These are phyloP conservation scores for Spathaspora sp. DNA, from an alignment of 805 yeast genomes.

Conservation along the genomic window DNA sequence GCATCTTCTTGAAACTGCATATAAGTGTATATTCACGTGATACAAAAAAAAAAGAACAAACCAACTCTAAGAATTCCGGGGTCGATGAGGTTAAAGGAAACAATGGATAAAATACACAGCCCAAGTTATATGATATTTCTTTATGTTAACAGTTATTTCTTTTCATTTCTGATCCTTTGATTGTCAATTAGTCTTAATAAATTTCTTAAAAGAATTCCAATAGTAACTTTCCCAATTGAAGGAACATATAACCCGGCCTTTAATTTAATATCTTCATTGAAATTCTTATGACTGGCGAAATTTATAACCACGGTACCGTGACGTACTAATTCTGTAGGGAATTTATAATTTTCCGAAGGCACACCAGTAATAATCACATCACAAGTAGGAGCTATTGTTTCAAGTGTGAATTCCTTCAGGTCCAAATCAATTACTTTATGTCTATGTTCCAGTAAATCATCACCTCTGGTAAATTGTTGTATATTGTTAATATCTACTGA, in stretches of 20 bases:
- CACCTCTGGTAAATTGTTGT: constrained; percentile 92
- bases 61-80: background rate
- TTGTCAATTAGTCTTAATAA: constrained; percentile 78
- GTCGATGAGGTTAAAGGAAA: background rate
- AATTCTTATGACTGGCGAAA: constrained; percentile 86
- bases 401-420: constrained; percentile 49
- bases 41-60: background rate
- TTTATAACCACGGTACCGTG: constrained; percentile 91
- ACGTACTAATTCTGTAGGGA: constrained; percentile 74
- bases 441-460: constrained; percentile 73
- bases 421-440: constrained; percentile 67
- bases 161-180: constrained; percentile 26
- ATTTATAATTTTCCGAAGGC: constrained; percentile 78
- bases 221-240: constrained; percentile 93
- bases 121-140: background rate
- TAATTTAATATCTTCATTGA: constrained; percentile 74
- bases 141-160: background rate
- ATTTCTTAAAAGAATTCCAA: constrained; percentile 89
- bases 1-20: background rate
- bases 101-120: background rate
- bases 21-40: background rate
- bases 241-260: constrained; percentile 93
- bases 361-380: constrained; percentile 97
- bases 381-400: constrained; percentile 65
- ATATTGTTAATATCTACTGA: constrained; percentile 85